Conservation (phyloP, 2,329 filamentous ascomycete species). For the Penicillium brasilianum region DNA sequence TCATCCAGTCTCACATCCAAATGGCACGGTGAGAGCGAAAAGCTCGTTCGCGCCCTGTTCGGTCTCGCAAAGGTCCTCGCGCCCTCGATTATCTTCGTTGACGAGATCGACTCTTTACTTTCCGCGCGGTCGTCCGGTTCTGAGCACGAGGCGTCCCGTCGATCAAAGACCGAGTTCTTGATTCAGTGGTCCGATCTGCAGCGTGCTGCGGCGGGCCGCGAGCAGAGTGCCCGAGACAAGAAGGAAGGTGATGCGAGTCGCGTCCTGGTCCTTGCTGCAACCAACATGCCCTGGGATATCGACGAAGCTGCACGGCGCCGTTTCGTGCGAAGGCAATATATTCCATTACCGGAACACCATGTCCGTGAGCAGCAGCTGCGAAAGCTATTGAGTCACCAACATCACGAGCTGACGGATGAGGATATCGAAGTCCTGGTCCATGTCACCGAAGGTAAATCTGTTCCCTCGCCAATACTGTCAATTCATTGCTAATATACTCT, state of each 20-base stretch:
- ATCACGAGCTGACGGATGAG: slow-evolving; percentile 72
- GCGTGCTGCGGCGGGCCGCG: slow-evolving; percentile 84
- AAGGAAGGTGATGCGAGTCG: slow-evolving; percentile 80
- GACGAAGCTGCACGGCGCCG: slow-evolving; percentile 90
- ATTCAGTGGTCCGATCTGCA: slow-evolving; percentile 97
- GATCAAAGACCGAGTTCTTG: slow-evolving; percentile 96
- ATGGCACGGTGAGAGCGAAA: slow-evolving; percentile 94
- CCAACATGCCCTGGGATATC: slow-evolving; percentile 96
- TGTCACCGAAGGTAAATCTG: slow-evolving; percentile 74
- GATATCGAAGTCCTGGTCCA: slow-evolving; percentile 77
- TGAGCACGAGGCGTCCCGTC: slow-evolving; percentile 88
- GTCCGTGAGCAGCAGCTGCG: slow-evolving; percentile 80
- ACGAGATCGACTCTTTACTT: slow-evolving; percentile 94
- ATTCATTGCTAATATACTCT: background rate
- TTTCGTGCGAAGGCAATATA: slow-evolving; percentile 94
- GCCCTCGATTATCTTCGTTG: slow-evolving; percentile 96
- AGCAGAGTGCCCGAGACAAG: slow-evolving; percentile 65
- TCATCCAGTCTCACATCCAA: slow-evolving; percentile 94
- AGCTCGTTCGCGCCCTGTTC: slow-evolving; percentile 91
- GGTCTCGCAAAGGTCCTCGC: slow-evolving; percentile 85
- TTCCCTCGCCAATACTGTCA: background rate
- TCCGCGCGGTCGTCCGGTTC: slow-evolving; percentile 77
- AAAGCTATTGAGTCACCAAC: slow-evolving; percentile 83
- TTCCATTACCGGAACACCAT: slow-evolving; percentile 84
- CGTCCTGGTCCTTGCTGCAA: slow-evolving; percentile 91